A percentile compares a stretch with the other conserved stretches of the same genome.
phyloP scores from a whole-genome alignment of 306 rosid genomes.

The Lathyrus sativus region DNA sequence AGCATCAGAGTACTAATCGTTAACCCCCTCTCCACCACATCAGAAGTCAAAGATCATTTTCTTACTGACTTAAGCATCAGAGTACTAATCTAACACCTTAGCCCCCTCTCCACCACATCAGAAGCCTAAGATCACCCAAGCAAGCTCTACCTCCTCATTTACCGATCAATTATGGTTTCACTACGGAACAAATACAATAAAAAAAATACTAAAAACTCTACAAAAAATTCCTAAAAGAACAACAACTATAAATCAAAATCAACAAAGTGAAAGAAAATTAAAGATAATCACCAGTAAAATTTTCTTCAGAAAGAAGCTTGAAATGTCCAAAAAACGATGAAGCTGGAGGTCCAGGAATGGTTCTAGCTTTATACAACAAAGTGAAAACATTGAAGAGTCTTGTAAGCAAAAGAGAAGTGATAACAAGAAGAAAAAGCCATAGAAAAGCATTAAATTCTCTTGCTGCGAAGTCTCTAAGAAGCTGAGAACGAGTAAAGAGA shows the following conservation, averaged over 20 bases:
- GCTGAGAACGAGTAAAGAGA: slow-evolving; percentile 32
- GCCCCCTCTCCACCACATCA: too few species aligned
- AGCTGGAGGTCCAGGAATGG: slow-evolving; percentile 66
- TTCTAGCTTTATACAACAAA: slow-evolving; percentile 51
- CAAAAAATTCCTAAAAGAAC: background rate
- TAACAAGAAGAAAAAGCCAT: slow-evolving; percentile 56
- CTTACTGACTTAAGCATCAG: too few species aligned
- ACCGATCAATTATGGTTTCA: too few species aligned
- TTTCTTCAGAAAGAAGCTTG: slow-evolving; percentile 55
- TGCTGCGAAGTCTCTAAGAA: slow-evolving; percentile 54
- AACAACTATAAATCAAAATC: background rate
- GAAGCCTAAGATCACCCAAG: too few species aligned
- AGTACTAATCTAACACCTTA: too few species aligned
- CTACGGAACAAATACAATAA: too few species aligned
- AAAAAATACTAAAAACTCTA: too few species aligned
- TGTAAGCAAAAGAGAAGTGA: slow-evolving; percentile 51
- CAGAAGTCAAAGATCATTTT: too few species aligned
- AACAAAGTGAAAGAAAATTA: background rate
- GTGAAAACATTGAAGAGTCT: slow-evolving; percentile 43
- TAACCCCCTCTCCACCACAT: too few species aligned
- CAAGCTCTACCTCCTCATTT: too few species aligned
- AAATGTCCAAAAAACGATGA: slow-evolving; percentile 62
- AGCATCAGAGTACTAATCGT: too few species aligned
- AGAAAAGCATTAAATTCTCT: slow-evolving; percentile 76
- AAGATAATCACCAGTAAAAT: slow-evolving; percentile 44